Percentiles rank a stretch among this genome's conserved stretches.
phyloP scores from a whole-genome alignment of 2,329 filamentous ascomycete genomes.

The Emergomyces pasteurianus region DNA sequence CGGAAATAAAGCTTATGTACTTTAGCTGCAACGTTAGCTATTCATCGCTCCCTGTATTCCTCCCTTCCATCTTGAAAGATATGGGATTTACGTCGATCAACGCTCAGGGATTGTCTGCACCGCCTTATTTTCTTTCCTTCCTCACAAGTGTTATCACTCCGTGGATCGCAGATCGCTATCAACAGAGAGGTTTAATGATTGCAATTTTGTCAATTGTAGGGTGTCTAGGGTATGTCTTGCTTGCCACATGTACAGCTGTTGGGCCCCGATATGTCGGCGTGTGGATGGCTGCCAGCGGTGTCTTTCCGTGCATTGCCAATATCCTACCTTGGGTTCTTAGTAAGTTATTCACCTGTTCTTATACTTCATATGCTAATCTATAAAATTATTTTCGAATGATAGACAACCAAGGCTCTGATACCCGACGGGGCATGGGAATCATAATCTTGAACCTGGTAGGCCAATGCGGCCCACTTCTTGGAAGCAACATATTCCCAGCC shows the following conservation, averaged over 20 bases:
- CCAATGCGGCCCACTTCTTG: constrained; percentile 51
- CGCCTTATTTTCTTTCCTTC: constrained; percentile 58
- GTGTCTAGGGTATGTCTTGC: constrained; percentile 52
- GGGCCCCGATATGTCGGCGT: constrained; percentile 41
- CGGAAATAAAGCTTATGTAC: constrained; percentile 38
- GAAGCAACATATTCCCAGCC: constrained; percentile 51
- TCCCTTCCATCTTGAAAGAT: constrained; percentile 49
- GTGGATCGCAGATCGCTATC: constrained; percentile 52
- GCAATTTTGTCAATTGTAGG: constrained; percentile 45
- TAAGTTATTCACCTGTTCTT: constrained; percentile 14
- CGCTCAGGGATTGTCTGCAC: constrained; percentile 60
- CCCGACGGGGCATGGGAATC: constrained; percentile 53
- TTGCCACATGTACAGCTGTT: constrained; percentile 44
- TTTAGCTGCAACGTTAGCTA: constrained; percentile 54
- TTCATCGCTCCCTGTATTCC: constrained; percentile 52
- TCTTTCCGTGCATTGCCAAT: constrained; percentile 58
- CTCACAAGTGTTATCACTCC: constrained; percentile 49
- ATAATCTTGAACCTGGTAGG: constrained; percentile 57
- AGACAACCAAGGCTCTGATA: constrained; percentile 59
- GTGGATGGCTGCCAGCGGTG: constrained; percentile 46
- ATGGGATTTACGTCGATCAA: constrained; percentile 58
- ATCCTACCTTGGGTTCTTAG: constrained; percentile 57
- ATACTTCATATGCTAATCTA: neutral
- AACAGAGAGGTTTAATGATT: constrained; percentile 53
- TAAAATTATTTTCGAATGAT: neutral